Evolutionary conservation across 2,329 filamentous ascomycete genomes (phyloP).

Genomic region (Penicillium corylophilum): DNA sequence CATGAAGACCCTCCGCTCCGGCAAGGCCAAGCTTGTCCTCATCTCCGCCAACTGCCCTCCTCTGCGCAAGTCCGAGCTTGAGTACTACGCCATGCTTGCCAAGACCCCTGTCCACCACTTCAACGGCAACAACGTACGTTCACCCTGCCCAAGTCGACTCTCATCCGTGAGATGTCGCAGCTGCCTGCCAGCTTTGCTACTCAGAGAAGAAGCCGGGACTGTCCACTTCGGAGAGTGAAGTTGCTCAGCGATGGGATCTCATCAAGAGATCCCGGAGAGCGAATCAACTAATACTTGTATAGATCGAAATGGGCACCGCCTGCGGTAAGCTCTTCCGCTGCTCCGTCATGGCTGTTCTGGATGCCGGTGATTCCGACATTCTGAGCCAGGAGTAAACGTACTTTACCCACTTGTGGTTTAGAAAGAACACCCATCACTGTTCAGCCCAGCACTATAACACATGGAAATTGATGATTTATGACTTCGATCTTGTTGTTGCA

Average conservation of each 20-base stretch:
- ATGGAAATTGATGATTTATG: constrained; percentile 10
- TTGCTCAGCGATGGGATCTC: constrained; percentile 30
- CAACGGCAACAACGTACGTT: constrained; percentile 97
- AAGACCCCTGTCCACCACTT: constrained; percentile 99
- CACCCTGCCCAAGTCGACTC: constrained; percentile 14
- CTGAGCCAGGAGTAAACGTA: constrained; percentile 45
- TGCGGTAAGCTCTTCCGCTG: constrained; percentile 99
- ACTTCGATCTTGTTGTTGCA: neutral
- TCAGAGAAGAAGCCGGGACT: constrained; percentile 25
- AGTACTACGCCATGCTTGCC: constrained; percentile 90
- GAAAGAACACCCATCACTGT: neutral
- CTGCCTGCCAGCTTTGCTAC: constrained; percentile 27
- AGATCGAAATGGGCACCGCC: constrained; percentile 98
- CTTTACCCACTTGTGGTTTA: neutral
- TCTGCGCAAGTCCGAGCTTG: constrained; percentile 96
- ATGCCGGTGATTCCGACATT: constrained; percentile 98
- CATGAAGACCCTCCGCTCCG: constrained; percentile 85
- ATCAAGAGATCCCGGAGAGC: constrained; percentile 24
- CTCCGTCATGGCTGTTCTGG: constrained; percentile 94
- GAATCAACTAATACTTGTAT: constrained; percentile 33
- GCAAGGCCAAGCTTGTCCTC: constrained; percentile 98
- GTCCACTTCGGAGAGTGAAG: constrained; percentile 29
- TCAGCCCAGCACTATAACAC: neutral
- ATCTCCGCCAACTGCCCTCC: constrained; percentile 95
- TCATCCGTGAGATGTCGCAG: constrained; percentile 11